Evolutionary conservation across 371 early-diverging fungal genomes (phyloP).

Genomic region (Coemansia sp.): DNA sequence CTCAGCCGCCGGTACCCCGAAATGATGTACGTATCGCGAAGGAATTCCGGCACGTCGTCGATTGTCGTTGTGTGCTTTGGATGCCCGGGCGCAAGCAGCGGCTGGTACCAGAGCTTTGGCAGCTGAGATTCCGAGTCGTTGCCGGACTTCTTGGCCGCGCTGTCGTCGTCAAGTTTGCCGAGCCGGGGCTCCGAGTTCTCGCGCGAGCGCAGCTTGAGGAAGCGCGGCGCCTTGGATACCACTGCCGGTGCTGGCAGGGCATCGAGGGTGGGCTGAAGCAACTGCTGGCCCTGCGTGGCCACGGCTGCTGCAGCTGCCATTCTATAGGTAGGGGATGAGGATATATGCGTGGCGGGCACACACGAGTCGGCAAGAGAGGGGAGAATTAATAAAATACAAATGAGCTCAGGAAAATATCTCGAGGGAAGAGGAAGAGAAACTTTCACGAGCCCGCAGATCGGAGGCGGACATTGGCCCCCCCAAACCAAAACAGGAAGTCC

Average conservation of each 20-base stretch:
- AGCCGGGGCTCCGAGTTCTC: background rate
- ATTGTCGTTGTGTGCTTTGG: slow-evolving; percentile 49
- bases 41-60: slow-evolving; percentile 65
- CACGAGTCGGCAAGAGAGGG: background rate
- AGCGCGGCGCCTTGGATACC: slow-evolving; percentile 3
- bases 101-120: slow-evolving; percentile 21
- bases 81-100: slow-evolving; percentile 40
- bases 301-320: slow-evolving; percentile 8
- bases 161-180: background rate
- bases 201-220: slow-evolving; percentile 9
- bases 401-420: too few relatives aligned
- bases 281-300: background rate
- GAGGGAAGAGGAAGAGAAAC: background rate
- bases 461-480: too few relatives aligned
- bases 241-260: background rate
- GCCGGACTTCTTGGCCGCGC: background rate
- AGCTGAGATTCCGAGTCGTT: slow-evolving; percentile 9
- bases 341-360: too few relatives aligned
- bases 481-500: too few relatives aligned
- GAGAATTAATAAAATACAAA: background rate
- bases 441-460: background rate
- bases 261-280: background rate
- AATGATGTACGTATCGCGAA: slow-evolving; percentile 68
- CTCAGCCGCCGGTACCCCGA: slow-evolving; percentile 82
- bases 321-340: background rate